Conservation (phyloP, 2,329 filamentous ascomycete species). For the Colletotrichum horii region DNA sequence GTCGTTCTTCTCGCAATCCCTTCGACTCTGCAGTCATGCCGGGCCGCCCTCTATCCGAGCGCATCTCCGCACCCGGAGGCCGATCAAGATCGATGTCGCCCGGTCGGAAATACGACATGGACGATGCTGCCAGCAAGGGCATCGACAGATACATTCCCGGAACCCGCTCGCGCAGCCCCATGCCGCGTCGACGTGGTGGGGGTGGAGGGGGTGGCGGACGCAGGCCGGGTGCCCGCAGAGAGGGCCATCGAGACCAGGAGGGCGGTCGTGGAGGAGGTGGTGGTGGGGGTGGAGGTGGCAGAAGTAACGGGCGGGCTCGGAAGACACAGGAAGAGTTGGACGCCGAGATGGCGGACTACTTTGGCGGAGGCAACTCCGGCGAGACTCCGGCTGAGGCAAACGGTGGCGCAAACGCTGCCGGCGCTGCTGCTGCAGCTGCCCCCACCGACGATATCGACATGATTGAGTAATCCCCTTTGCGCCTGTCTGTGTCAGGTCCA, state of each 20-base stretch:
- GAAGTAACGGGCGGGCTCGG: conserved; percentile 62
- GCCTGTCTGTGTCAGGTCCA: background rate
- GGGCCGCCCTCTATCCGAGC: conserved; percentile 63
- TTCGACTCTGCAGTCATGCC: conserved; percentile 62
- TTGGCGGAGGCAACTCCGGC: conserved; percentile 52
- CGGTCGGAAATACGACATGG: conserved; percentile 50
- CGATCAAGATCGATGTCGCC: conserved; percentile 70
- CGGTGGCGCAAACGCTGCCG: conserved; percentile 39
- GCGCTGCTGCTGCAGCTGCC: conserved; percentile 30
- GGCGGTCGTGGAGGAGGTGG: conserved; percentile 45
- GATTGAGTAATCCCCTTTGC: conserved; percentile 62
- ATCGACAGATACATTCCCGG: conserved; percentile 84
- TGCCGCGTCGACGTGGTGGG: conserved; percentile 53
- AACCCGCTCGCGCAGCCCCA: conserved; percentile 62
- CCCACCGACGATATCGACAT: conserved; percentile 69
- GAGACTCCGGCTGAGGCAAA: conserved; percentile 41
- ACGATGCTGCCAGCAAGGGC: conserved; percentile 66
- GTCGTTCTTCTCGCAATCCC: conserved; percentile 50
- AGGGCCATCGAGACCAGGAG: conserved; percentile 40
- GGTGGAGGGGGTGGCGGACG: conserved; percentile 48
- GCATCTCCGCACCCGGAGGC: conserved; percentile 59
- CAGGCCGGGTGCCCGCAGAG: conserved; percentile 54
- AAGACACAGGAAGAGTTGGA: conserved; percentile 94
- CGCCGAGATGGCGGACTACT: conserved; percentile 97
- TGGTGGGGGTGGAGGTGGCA: background rate